Evolutionary conservation across 208 protist genomes (phyloP).

Genomic region (Leishmania lainsoni): DNA sequence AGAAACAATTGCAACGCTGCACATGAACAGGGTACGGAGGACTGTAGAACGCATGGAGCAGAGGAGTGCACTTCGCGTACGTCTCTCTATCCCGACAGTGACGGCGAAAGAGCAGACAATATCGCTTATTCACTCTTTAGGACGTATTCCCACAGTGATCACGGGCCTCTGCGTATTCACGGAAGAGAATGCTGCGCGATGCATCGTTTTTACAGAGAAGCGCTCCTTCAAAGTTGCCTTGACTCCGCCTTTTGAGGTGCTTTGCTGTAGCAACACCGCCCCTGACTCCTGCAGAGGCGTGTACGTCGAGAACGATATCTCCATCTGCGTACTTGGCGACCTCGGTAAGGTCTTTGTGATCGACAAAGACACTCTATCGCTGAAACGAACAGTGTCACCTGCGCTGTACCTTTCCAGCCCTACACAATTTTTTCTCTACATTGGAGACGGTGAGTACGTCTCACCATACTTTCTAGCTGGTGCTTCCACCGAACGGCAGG

Average conservation of each 20-base stretch:
- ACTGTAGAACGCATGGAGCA: slow-evolving; percentile 53
- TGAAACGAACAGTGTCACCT: slow-evolving; percentile 27
- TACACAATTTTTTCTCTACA: slow-evolving; percentile 48
- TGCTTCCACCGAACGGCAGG: slow-evolving; percentile 11
- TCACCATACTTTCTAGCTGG: slow-evolving; percentile 47
- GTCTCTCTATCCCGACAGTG: slow-evolving; percentile 46
- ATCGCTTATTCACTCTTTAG: slow-evolving; percentile 46
- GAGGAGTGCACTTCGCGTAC: slow-evolving; percentile 40
- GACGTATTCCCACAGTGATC: slow-evolving; percentile 23
- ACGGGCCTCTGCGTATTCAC: slow-evolving; percentile 35
- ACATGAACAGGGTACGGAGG: slow-evolving; percentile 27
- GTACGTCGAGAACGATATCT: slow-evolving; percentile 39
- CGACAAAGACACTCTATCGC: slow-evolving; percentile 50
- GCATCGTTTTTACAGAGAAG: slow-evolving; percentile 39
- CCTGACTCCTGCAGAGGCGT: slow-evolving; percentile 36
- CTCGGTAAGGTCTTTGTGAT: slow-evolving; percentile 44
- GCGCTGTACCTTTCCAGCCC: not conserved
- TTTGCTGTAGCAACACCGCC: slow-evolving; percentile 27
- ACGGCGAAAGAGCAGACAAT: slow-evolving; percentile 43
- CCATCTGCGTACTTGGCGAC: slow-evolving; percentile 46
- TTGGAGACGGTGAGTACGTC: slow-evolving; percentile 54
- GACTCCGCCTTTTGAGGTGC: slow-evolving; percentile 23
- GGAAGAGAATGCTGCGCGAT: slow-evolving; percentile 28
- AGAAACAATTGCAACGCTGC: slow-evolving; percentile 21
- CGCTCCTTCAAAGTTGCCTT: slow-evolving; percentile 33